These are phyloP conservation scores for Metschnikowia kunwiensis DNA, from an alignment of 805 yeast species.

Conservation along the genomic window DNA sequence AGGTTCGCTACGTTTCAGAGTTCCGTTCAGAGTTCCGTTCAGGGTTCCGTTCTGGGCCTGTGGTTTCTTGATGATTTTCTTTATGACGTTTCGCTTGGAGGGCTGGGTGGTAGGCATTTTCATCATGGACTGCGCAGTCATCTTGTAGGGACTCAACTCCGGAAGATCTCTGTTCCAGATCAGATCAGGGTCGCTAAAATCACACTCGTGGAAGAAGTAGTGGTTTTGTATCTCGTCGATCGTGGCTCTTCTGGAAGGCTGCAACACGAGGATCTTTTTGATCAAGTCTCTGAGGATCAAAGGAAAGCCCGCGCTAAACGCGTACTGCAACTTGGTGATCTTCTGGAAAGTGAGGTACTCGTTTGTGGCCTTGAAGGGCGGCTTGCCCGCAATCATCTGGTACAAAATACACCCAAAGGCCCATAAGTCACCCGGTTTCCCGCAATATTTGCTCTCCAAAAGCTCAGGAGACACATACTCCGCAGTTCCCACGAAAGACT, in stretches of 20 bases:
- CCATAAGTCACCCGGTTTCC: conserved; percentile 61
- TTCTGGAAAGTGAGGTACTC: conserved; percentile 81
- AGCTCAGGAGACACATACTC: conserved; percentile 83
- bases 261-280: conserved; percentile 59
- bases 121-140: conserved; percentile 76
- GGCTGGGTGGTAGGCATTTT: conserved; percentile 49
- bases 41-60: conserved; percentile 3
- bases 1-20: neutral
- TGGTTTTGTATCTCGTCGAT: conserved; percentile 60
- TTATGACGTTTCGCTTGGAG: conserved; percentile 4
- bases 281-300: conserved; percentile 62
- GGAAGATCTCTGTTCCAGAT: conserved; percentile 74
- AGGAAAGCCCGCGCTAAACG: conserved; percentile 62
- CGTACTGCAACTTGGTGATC: conserved; percentile 74
- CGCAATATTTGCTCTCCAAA: conserved; percentile 65
- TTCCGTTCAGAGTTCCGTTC: conserved; percentile 2
- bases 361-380: conserved; percentile 80
- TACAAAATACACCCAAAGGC: conserved; percentile 59
- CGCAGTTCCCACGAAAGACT: conserved; percentile 83
- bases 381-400: conserved; percentile 64
- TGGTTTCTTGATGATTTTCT: conserved; percentile 5
- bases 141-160: conserved; percentile 65
- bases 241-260: conserved; percentile 64
- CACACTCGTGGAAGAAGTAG: conserved; percentile 63
- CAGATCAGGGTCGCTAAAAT: conserved; percentile 62